phyloP scores from a whole-genome alignment of 1,284 basidiomycete species.

The Leccinum fallax region DNA sequence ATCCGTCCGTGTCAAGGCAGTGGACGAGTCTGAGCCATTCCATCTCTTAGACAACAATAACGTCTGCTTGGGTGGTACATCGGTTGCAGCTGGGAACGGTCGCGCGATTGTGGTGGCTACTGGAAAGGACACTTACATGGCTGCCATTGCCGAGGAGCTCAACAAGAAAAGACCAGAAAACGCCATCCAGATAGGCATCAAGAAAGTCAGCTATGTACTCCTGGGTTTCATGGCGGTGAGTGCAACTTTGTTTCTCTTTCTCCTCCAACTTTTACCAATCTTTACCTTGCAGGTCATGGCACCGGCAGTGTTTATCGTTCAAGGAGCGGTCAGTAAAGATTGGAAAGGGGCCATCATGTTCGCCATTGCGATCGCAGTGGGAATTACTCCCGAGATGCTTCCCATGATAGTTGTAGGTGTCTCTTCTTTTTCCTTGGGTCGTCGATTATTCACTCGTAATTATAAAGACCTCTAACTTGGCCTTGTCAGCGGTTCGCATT shows the following conservation, averaged over 20 bases:
- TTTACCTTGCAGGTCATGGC: constrained; percentile 29
- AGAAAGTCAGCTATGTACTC: constrained; percentile 36
- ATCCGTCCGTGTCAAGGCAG: constrained; percentile 14
- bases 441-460: constrained; percentile 10
- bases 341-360: constrained; percentile 37
- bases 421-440: background rate
- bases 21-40: constrained; percentile 23
- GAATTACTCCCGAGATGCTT: constrained; percentile 37
- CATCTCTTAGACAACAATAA: constrained; percentile 33
- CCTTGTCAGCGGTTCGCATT: constrained; percentile 34
- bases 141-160: constrained; percentile 35
- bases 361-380: constrained; percentile 33
- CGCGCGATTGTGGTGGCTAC: constrained; percentile 35
- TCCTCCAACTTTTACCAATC: background rate
- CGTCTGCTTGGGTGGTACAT: constrained; percentile 35
- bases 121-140: constrained; percentile 36
- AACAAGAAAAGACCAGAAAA: constrained; percentile 35
- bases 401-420: constrained; percentile 36
- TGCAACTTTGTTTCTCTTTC: background rate
- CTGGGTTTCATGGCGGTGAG: constrained; percentile 35
- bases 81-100: constrained; percentile 33
- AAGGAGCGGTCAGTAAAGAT: constrained; percentile 35
- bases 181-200: constrained; percentile 33
- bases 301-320: constrained; percentile 31
- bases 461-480: constrained; percentile 33